Base-by-base conservation (phyloP, 257 asterid genomes). In the Rhazya stricta region DNA sequence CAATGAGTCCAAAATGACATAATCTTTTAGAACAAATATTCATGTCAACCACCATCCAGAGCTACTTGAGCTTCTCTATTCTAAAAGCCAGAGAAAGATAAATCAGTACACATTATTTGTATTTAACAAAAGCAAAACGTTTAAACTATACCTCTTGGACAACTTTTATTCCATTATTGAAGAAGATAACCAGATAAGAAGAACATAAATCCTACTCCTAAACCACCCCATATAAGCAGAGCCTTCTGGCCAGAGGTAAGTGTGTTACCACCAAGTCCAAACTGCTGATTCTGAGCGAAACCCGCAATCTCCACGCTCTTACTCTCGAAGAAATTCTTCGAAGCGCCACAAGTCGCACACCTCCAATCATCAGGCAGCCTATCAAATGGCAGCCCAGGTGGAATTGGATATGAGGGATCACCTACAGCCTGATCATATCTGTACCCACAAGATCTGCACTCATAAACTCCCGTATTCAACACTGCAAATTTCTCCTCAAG, bases 271-370 rank as follows among this genome's bases (percentile, higher is more conserved):
- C 98, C 98, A 34, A 94, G 79, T n/a, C 98, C 98, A 79, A 83
- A 94, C 88, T 94, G 97, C 86, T 94, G 99, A 76, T 94, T 94
- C 92, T 92, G 82, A 32, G 94, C 97, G 71, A 94, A 94, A 2
- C 97, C 97, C 19, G 99, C 99, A 68, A 94, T 87, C 83, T 92
- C 97, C 87, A 89, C 84, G 65, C 93, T 89, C 92, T 92, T 94
- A 56, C 89, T 94, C 87, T 80, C 85, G 80, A 94, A 94, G 85
- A 94, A 94, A 62, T 80, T 90, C 91, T 87, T 88, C 13, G 99
- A 85, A 18, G 97, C 99, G 32, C 99, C 99, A 73, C 97, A 94
- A 45, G 97, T 94, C 5, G 96, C 85, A 72, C 98, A 94, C 76
- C 97, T 77, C 98, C 98, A 91, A 61, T 91, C 98, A n/a, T 86